Evolutionary conservation across 73 alveolate genomes (phyloP).

Genomic region (Paramecium primaurelia): DNA sequence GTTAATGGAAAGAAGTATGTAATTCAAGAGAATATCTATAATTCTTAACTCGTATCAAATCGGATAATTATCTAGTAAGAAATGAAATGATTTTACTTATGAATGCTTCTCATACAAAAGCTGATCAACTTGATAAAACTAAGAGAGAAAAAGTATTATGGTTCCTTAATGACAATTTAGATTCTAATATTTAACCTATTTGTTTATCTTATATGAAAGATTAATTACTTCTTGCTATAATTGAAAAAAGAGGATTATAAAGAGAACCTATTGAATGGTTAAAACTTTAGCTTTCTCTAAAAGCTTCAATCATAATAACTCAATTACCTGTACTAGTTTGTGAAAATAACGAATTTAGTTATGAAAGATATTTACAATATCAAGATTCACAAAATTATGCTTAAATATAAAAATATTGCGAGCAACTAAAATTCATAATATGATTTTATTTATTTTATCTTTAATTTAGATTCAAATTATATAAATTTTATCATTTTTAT

Average conservation of each 20-base stretch:
- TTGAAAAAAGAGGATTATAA: background rate
- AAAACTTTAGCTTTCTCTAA: background rate
- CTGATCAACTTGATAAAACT: background rate
- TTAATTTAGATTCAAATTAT: background rate
- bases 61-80: background rate
- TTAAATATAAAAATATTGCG: background rate
- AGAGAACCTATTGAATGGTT: conserved; percentile 10
- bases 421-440: background rate
- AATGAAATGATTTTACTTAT: conserved; percentile 1
- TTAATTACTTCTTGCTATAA: background rate
- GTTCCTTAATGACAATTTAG: conserved; percentile 13
- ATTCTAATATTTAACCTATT: background rate
- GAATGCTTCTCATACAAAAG: background rate
- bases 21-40: background rate
- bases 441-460: background rate
- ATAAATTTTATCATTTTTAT: too few relatives aligned
- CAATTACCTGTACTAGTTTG: background rate
- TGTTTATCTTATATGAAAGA: background rate
- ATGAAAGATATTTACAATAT: background rate
- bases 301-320: background rate
- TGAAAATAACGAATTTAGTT: background rate
- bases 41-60: background rate
- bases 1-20: background rate
- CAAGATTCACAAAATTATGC: background rate
- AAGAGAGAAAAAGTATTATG: background rate